Evolutionary conservation across 164 flowering plant genomes (phyloP).

Genomic region (Liquidambar formosana): DNA sequence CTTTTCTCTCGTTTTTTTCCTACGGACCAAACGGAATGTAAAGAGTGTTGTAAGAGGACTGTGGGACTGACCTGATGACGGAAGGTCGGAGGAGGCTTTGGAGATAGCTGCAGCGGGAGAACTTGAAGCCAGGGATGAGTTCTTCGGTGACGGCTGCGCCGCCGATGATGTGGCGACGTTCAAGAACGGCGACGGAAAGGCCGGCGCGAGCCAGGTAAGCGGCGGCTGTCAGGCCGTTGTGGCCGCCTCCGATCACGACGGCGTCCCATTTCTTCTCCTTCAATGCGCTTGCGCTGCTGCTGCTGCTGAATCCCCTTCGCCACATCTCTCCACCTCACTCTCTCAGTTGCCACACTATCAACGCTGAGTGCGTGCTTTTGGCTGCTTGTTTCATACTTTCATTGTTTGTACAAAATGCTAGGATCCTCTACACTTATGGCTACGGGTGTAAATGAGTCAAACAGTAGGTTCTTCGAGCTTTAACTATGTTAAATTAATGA

Average conservation of each 20-base stretch:
- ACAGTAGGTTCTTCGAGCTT: too few relatives aligned
- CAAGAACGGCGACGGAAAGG: constrained; percentile 90
- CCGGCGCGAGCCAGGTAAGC: constrained; percentile 91
- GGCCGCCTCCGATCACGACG: constrained; percentile 84
- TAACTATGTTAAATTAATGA: too few relatives aligned
- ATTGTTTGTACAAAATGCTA: too few relatives aligned
- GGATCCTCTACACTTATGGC: too few relatives aligned
- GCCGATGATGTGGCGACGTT: constrained; percentile 88
- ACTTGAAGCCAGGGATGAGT: constrained; percentile 85
- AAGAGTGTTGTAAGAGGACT: too few relatives aligned
- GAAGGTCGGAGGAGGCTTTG: constrained; percentile 96
- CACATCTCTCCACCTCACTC: constrained; percentile 29
- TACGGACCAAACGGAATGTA: too few relatives aligned
- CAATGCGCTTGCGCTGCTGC: constrained; percentile 12
- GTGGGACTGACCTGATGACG: constrained; percentile 49
- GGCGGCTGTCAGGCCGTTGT: constrained; percentile 93
- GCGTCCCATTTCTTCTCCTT: constrained; percentile 82
- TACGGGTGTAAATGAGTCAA: too few relatives aligned
- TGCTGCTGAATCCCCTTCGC: constrained; percentile 27
- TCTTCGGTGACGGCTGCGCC: constrained; percentile 98
- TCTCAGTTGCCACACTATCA: too few relatives aligned
- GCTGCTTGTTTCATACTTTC: too few relatives aligned
- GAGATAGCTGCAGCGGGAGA: constrained; percentile 97
- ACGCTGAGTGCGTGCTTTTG: too few relatives aligned
- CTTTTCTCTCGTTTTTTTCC: too few relatives aligned